These are phyloP conservation scores for Oryza meridionalis DNA, from an alignment of 176 grass and related monocot genomes.

Conservation along the genomic window DNA sequence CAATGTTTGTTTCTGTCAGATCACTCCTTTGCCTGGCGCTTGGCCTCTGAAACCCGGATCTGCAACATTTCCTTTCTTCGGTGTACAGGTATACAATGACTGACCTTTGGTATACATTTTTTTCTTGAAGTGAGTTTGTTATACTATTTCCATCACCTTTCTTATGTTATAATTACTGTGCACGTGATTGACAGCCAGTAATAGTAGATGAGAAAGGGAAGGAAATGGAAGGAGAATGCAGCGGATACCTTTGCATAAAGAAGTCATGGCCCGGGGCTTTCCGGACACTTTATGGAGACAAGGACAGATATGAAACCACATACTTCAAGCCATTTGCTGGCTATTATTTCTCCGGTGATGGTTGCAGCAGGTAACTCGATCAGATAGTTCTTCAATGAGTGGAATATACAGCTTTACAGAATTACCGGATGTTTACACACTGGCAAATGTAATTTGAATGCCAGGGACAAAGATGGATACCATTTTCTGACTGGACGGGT, in stretches of 20 bases:
- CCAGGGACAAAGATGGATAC: slow-evolving; percentile 94
- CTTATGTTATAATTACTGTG: slow-evolving; percentile 13
- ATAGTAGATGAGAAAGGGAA: slow-evolving; percentile 94
- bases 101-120: not conserved
- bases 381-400: not conserved
- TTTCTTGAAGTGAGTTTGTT: not conserved
- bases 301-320: slow-evolving; percentile 98
- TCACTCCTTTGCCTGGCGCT: slow-evolving; percentile 87
- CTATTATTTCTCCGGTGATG: slow-evolving; percentile 98
- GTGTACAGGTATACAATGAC: slow-evolving; percentile 66
- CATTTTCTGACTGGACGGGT: slow-evolving; percentile 96
- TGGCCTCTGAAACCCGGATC: slow-evolving; percentile 98
- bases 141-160: not conserved
- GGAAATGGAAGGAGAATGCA: slow-evolving; percentile 91
- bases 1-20: slow-evolving; percentile 56
- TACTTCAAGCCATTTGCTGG: slow-evolving; percentile 97
- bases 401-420: not conserved
- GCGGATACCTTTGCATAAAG: slow-evolving; percentile 98
- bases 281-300: slow-evolving; percentile 85
- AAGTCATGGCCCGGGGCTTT: slow-evolving; percentile 98
- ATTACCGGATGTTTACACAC: slow-evolving; percentile 21
- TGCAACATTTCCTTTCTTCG: slow-evolving; percentile 94
- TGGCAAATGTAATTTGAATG: slow-evolving; percentile 41
- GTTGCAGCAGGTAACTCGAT: slow-evolving; percentile 74
- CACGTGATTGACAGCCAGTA: slow-evolving; percentile 59